phyloP scores from a whole-genome alignment of 306 rosid genomes.

The Vachellia collinsii region DNA sequence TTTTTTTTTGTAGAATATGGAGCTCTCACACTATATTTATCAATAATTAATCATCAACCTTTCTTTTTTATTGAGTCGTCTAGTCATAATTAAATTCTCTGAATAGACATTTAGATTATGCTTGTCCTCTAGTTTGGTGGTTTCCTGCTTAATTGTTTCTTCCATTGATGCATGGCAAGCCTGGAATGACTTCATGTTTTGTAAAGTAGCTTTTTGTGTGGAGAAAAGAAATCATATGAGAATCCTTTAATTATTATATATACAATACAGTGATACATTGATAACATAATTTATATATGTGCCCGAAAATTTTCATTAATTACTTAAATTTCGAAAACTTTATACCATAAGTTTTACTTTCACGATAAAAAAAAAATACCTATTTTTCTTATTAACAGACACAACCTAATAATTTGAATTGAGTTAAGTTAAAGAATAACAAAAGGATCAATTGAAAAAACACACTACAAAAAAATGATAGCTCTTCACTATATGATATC shows the following conservation, averaged over 20 bases:
- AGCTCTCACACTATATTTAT: background rate
- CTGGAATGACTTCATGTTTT: background rate
- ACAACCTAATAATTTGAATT: too few relatives aligned
- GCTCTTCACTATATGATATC: background rate
- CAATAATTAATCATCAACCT: too few relatives aligned
- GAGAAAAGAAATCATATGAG: slow-evolving; percentile 41
- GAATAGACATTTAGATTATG: slow-evolving; percentile 4
- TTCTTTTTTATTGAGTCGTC: background rate
- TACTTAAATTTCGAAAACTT: background rate
- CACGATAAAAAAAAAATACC: too few relatives aligned
- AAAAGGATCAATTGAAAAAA: background rate
- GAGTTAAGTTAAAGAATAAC: background rate
- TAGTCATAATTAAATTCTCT: background rate
- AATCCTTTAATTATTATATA: slow-evolving; percentile 15
- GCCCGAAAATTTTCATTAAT: background rate
- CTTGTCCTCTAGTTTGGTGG: background rate
- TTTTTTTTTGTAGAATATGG: background rate
- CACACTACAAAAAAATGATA: background rate
- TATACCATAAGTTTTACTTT: background rate
- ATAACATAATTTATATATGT: background rate
- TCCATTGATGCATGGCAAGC: slow-evolving; percentile 2
- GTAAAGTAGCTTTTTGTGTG: slow-evolving; percentile 23
- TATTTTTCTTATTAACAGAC: too few relatives aligned
- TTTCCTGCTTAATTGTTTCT: background rate
- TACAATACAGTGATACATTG: background rate